A percentile compares a stretch with the other conserved stretches of the same genome.
Conservation (phyloP, 352 stramenopile species). For the Globisporangium mamillatum region DNA sequence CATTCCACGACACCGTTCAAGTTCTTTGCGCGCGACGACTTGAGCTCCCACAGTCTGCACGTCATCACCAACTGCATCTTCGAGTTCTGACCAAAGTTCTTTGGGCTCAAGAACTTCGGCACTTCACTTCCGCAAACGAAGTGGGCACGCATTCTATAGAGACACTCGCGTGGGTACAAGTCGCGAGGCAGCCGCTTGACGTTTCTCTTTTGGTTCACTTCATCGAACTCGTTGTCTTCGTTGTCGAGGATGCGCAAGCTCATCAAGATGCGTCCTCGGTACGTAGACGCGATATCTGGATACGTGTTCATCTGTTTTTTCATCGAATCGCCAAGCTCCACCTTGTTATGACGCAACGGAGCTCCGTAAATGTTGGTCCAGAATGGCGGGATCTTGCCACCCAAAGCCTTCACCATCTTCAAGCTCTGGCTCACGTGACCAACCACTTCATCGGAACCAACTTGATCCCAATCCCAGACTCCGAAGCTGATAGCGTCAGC, state of each 20-base stretch:
- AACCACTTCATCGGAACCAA: constrained; percentile 72
- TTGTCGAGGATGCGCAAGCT: constrained; percentile 74
- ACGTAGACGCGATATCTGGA: constrained; percentile 78
- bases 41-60: constrained; percentile 61
- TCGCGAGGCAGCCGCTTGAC: constrained; percentile 60
- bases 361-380: constrained; percentile 83
- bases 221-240: constrained; percentile 64
- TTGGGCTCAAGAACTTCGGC: constrained; percentile 65
- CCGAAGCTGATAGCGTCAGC: constrained; percentile 68
- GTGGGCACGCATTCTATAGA: constrained; percentile 73
- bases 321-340: constrained; percentile 54
- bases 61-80: constrained; percentile 79
- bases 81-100: constrained; percentile 64
- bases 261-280: constrained; percentile 79
- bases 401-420: constrained; percentile 67
- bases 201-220: constrained; percentile 84
- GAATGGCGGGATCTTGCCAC: constrained; percentile 50
- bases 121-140: constrained; percentile 78
- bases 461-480: constrained; percentile 79
- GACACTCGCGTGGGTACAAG: constrained; percentile 53
- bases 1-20: constrained; percentile 81
- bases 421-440: constrained; percentile 69
- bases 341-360: constrained; percentile 50
- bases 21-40: constrained; percentile 55
- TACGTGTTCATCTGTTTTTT: constrained; percentile 88